A percentile compares a stretch with the other conserved stretches of the same genome.
phyloP scores from a whole-genome alignment of 2,329 filamentous ascomycete genomes.

The Venturia carpophila region DNA sequence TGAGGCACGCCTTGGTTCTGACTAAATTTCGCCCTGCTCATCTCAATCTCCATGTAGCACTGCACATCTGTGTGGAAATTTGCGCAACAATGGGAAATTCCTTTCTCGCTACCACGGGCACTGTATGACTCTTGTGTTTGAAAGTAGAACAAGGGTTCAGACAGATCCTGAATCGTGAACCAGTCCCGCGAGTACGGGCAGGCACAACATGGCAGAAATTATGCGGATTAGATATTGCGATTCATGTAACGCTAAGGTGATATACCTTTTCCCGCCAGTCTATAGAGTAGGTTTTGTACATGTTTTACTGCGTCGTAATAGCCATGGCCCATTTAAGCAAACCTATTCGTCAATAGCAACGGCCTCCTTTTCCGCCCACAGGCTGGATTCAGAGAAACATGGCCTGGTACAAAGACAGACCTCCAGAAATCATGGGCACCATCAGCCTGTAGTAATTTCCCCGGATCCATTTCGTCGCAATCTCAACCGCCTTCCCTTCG shows the following conservation, averaged over 20 bases:
- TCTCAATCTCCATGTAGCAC: background rate
- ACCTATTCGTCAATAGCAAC: too few relatives aligned
- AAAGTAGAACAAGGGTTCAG: too few relatives aligned
- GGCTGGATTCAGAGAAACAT: background rate
- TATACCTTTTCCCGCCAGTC: background rate
- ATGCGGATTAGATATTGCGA: too few relatives aligned
- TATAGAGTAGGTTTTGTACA: background rate
- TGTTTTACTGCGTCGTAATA: background rate
- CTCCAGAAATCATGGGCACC: constrained; percentile 15
- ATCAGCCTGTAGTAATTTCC: constrained; percentile 25
- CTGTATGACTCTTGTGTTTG: too few relatives aligned
- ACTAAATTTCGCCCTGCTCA: background rate
- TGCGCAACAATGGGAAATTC: too few relatives aligned
- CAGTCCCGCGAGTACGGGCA: too few relatives aligned
- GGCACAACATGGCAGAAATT: too few relatives aligned
- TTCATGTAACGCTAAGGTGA: background rate
- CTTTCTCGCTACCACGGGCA: too few relatives aligned
- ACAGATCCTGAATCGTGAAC: too few relatives aligned
- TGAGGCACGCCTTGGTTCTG: background rate
- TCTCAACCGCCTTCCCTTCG: constrained; percentile 25
- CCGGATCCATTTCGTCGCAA: constrained; percentile 31
- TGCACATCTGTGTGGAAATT: background rate
- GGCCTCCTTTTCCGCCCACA: background rate
- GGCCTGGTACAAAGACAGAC: constrained; percentile 13
- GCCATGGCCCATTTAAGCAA: background rate